Evolutionary conservation across 345 rosid genomes (phyloP), one percentile per base, ranked within the genome.

Genomic region (Eucalyptus regnans): DNA sequence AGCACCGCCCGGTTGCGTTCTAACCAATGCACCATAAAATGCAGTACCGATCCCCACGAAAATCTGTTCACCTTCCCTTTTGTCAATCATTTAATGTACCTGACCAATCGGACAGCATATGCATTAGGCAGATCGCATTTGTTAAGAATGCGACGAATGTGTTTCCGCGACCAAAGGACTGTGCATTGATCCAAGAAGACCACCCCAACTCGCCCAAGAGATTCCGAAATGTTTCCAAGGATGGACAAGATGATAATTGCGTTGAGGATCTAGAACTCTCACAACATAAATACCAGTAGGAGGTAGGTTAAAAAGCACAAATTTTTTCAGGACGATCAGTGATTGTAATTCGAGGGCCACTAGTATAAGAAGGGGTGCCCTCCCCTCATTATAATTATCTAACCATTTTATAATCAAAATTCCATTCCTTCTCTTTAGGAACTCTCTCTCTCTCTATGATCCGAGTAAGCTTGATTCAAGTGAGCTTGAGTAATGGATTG

Each of bases 261-360:
- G 0, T 0, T 0, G 0, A 52, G 5, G 10, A 18, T 52, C 10
- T 52, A 52, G 25, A 7, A 52, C 58, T 52, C 25, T 18, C 2
- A 3, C 1, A 25, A 52, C 58, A 52, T 52, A 52, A 18, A 52
- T 52, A 0, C 7, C 1, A 52, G 0, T 18, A 52, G 0, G 1
- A 52, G 58, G 23, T 52, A 52, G 58, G 58, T 52, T 52, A 18
- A 52, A 52, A 52, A 52, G 2, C 9, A 52, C 10, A 0, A 52
- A 3, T 33, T 33, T 33, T 33, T 33, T 33, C 37, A 51, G 0
- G 22, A 52, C 0, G 4, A 52, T 52, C 0, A 52, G 1, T 18
- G 4, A 0, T 3, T 18, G 2, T 52, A 52, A 52, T 51, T 2
- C 9, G 4, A 17, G 23, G 3, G 4, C 4, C 4, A 52, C 9